Base-by-base conservation (phyloP, 768 basidiomycete species). In the Boletus coccyginus region DNA sequence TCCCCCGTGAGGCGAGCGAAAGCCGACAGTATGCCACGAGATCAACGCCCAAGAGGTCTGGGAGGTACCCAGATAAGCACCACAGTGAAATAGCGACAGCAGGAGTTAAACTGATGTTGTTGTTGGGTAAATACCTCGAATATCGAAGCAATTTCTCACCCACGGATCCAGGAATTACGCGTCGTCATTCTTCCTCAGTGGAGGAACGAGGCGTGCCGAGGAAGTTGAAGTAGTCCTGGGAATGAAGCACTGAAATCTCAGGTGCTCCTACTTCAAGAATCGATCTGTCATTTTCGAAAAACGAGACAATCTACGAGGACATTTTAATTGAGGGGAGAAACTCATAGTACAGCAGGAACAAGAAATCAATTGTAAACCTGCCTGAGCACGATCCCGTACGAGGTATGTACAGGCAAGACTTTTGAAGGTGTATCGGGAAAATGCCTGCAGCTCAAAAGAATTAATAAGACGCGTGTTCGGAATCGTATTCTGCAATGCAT, bases 351-450 rank as follows among this genome's bases (percentile, higher is more conserved):
- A 67, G 63, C 64, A 63, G 58, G 61, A 61, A 64, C 61, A 58
- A 61, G 59, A 65, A 66, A 61, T 71, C 66, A 58, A 60, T 58
- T 56, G 60, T 71, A 63, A 71, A 76, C 75, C 75, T 75, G 75
- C 74, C 75, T 75, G 65, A 66, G 62, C 64, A 61, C 63, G 56
- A 46, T 53, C 62, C 66, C 58, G 70, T 67, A 69, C 68, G 50
- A 66, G 50, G 59, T 56, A 64, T 63, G 70, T 73, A 67, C 70
- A 72, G 60, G 61, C 32, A 70, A 63, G 39, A 47, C 36, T 62
- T 69, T 71, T 66, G 69, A 61, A 64, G 58, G 60, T 52, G 57
- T 67, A 71, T 54, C 66, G 56, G 53, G 53, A 67, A 68, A 62
- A 55, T 50, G 58, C 68, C 70, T 73, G 68, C 54, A 59, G 66